A percentile compares a stretch with the other conserved stretches of the same genome.
These are phyloP conservation scores for Chrysochromulina tobinii DNA, from an alignment of 78 protist genomes.

Conservation along the genomic window DNA sequence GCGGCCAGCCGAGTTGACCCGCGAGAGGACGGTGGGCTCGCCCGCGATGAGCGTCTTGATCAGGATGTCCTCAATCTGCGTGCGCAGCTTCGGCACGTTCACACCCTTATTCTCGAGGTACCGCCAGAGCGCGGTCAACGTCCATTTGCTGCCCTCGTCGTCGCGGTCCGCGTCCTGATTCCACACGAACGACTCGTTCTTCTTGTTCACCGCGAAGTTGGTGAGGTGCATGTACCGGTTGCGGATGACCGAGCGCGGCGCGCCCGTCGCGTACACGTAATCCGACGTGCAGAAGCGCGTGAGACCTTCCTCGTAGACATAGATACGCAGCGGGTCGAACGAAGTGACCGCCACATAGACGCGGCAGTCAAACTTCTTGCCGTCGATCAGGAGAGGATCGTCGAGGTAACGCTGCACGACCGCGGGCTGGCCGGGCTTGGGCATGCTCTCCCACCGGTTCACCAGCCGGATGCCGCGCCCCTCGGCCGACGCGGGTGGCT, in stretches of 20 bases:
- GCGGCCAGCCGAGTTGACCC: not conserved
- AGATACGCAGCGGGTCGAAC: constrained; percentile 56
- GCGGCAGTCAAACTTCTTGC: constrained; percentile 68
- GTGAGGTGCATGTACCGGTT: constrained; percentile 50
- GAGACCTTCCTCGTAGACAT: constrained; percentile 54
- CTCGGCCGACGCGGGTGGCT: constrained; percentile 49
- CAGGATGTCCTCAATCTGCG: constrained; percentile 43
- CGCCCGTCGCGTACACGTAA: not conserved
- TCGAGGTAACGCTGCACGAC: constrained; percentile 54
- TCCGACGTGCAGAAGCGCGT: constrained; percentile 42
- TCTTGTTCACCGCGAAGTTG: constrained; percentile 55
- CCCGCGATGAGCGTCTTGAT: constrained; percentile 58
- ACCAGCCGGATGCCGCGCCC: constrained; percentile 53
- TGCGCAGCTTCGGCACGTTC: not conserved
- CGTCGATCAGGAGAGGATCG: constrained; percentile 64
- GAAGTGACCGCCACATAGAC: constrained; percentile 55
- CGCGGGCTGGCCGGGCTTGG: not conserved
- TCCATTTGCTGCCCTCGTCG: constrained; percentile 39
- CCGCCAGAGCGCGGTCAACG: not conserved
- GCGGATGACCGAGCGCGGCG: not conserved
- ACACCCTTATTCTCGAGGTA: not conserved
- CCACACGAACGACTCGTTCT: not conserved
- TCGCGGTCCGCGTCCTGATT: not conserved
- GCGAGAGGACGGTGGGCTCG: constrained; percentile 30
- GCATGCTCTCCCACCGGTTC: not conserved